These are phyloP conservation scores for Gelatoporia subvermispora DNA, from an alignment of 768 basidiomycete genomes.

Conservation along the genomic window DNA sequence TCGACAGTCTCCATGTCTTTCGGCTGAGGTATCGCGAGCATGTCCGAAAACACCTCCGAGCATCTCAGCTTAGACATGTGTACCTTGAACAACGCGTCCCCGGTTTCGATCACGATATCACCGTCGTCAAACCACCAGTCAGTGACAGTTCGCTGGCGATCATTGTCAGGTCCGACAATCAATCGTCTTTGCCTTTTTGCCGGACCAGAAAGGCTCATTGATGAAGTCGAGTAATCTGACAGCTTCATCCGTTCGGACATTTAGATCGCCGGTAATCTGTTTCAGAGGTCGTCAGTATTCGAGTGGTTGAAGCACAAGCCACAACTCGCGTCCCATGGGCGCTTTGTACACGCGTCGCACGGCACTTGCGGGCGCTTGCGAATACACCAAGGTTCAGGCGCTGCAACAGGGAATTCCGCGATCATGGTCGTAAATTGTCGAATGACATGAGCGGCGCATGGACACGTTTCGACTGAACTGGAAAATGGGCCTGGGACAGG, in stretches of 20 bases:
- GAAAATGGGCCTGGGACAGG: no score
- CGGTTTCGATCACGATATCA: slow-evolving; percentile 29
- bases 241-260: no score
- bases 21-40: slow-evolving; percentile 33
- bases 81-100: slow-evolving; percentile 13
- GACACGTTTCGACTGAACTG: no score
- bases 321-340: no score
- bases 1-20: slow-evolving; percentile 25
- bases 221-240: no score
- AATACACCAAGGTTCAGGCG: no score
- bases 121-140: slow-evolving; percentile 31
- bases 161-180: neutral
- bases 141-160: neutral
- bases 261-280: no score
- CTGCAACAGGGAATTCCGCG: no score
- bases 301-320: no score
- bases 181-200: neutral
- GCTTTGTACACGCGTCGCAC: neutral
- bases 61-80: slow-evolving; percentile 16
- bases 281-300: no score
- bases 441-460: no score
- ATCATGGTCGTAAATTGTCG: no score
- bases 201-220: neutral
- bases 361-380: neutral
- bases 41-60: slow-evolving; percentile 30